A percentile compares a stretch with the other conserved stretches of the same genome.
Evolutionary conservation across 805 yeast species (phyloP).

Genomic region (Zygoascus flipseniorum): DNA sequence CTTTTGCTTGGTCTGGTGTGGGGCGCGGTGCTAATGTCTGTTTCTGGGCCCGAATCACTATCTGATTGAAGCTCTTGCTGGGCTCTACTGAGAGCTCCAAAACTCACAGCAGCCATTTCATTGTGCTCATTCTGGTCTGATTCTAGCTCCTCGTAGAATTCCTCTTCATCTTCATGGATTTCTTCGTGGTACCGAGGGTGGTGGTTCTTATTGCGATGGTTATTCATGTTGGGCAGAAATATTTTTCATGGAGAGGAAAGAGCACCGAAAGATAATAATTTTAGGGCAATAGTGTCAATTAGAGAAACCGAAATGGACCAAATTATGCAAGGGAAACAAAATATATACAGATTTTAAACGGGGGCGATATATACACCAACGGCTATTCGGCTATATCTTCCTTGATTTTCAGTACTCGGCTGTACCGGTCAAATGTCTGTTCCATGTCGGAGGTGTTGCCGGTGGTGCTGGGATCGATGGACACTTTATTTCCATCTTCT

Average conservation of each 20-base stretch:
- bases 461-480: constrained; percentile 51
- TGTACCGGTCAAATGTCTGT: constrained; percentile 68
- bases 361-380: too few relatives aligned
- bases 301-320: too few relatives aligned
- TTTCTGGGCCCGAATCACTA: constrained; percentile 11
- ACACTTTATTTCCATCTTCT: constrained; percentile 65
- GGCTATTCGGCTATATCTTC: constrained; percentile 47
- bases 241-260: neutral
- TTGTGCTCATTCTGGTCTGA: constrained; percentile 2
- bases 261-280: neutral
- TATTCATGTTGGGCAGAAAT: neutral
- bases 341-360: too few relatives aligned
- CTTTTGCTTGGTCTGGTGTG: constrained; percentile 8
- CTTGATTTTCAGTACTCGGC: constrained; percentile 65
- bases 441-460: constrained; percentile 52
- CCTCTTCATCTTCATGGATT: neutral
- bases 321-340: too few relatives aligned
- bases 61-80: constrained; percentile 15
- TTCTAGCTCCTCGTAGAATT: neutral
- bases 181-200: constrained; percentile 7
- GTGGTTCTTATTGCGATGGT: neutral
- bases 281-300: too few relatives aligned
- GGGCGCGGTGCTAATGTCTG: constrained; percentile 4
- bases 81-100: constrained; percentile 23
- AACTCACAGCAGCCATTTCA: constrained; percentile 17